phyloP scores from a whole-genome alignment of 192 early-diverging fungal genomes.

The Entomortierella chlamydospora region DNA sequence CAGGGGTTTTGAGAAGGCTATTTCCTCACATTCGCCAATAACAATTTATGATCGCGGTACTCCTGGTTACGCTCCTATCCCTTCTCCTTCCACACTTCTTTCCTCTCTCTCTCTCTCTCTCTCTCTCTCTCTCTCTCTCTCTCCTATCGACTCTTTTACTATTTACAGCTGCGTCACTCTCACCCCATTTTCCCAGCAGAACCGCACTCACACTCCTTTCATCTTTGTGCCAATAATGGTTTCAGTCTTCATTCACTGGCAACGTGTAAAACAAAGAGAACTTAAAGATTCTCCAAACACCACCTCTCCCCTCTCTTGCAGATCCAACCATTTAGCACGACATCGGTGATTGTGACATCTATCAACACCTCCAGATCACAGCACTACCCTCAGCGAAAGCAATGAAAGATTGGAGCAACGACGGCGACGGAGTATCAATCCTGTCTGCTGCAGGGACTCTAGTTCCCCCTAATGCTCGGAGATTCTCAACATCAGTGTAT shows the following conservation, averaged over 20 bases:
- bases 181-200: not conserved
- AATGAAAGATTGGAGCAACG: not conserved
- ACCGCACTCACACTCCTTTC: not conserved
- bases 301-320: not conserved
- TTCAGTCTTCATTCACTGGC: no score
- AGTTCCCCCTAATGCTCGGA: conserved; percentile 10
- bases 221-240: no score
- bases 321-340: not conserved
- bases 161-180: not conserved
- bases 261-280: not conserved
- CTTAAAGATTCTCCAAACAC: not conserved
- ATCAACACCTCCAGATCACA: not conserved
- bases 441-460: conserved; percentile 40
- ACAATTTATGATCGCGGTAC: no score
- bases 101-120: no score
- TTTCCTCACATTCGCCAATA: no score
- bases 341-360: not conserved
- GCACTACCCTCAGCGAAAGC: not conserved
- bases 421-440: not conserved
- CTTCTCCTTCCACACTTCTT: no score
- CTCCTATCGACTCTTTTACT: no score
- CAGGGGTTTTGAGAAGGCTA: no score
- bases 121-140: no score
- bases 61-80: no score
- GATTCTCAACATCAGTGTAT: not conserved